These are phyloP conservation scores for Trebouxia sp. DNA, from an alignment of 139 green algal species.

Conservation along the genomic window DNA sequence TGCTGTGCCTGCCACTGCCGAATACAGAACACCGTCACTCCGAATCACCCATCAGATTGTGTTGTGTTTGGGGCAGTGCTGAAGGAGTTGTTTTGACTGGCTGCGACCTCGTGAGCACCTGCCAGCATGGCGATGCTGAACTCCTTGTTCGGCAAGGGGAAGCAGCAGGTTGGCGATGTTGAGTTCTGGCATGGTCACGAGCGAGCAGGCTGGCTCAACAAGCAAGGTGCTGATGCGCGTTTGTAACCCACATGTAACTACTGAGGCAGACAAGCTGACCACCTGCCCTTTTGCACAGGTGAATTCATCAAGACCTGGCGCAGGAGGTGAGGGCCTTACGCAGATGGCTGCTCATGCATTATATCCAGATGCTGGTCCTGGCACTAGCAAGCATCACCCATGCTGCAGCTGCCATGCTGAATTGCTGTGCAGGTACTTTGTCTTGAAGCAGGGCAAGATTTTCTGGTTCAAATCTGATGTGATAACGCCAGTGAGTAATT, in stretches of 20 bases:
- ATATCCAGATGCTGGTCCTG: not conserved
- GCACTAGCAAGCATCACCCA: not conserved
- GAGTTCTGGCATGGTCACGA: slow-evolving; percentile 90
- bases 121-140: slow-evolving; percentile 41
- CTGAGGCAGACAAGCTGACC: not conserved
- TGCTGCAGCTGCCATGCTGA: not conserved
- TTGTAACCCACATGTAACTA: not conserved
- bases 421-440: slow-evolving; percentile 83
- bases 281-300: slow-evolving; percentile 55
- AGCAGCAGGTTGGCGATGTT: slow-evolving; percentile 59
- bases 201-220: slow-evolving; percentile 88
- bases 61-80: not conserved
- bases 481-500: slow-evolving; percentile 69
- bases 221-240: slow-evolving; percentile 80
- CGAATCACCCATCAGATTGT: too few relatives aligned
- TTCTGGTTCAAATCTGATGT: slow-evolving; percentile 98
- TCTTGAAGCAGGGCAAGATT: slow-evolving; percentile 98
- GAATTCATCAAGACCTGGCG: slow-evolving; percentile 97
- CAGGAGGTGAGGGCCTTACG: slow-evolving; percentile 57
- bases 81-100: not conserved
- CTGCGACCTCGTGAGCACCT: not conserved
- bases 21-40: too few relatives aligned
- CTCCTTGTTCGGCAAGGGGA: slow-evolving; percentile 45
- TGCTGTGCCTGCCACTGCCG: too few relatives aligned
- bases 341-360: not conserved